These are phyloP conservation scores for Glycine tomentella DNA, from an alignment of 306 rosid species.

Conservation along the genomic window DNA sequence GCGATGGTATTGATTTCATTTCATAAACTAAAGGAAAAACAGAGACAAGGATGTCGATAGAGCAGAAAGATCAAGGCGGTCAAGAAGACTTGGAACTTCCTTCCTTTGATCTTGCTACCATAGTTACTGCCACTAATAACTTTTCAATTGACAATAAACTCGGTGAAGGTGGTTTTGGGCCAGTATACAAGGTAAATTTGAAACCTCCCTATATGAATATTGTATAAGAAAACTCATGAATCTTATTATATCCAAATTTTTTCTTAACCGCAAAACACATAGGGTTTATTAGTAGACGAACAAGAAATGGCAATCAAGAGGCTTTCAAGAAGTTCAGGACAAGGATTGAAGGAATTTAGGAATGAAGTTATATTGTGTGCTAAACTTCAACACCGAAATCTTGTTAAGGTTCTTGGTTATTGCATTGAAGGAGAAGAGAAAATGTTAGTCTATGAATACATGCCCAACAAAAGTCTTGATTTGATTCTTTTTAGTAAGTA, in stretches of 20 bases:
- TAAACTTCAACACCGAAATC: constrained; percentile 1
- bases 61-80: not conserved
- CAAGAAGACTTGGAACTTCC: constrained; percentile 21
- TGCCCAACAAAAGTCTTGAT: constrained; percentile 16
- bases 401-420: not conserved
- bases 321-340: not conserved
- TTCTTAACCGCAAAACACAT: not conserved
- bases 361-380: constrained; percentile 13
- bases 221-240: not conserved
- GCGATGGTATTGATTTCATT: not conserved
- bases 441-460: constrained; percentile 8
- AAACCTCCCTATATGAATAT: not conserved
- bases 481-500: not conserved
- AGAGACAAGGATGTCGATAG: not conserved
- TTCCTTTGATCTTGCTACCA: not conserved
- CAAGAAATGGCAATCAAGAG: constrained; percentile 8
- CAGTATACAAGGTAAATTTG: not conserved
- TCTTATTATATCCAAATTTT: not conserved
- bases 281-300: not conserved
- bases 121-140: not conserved
- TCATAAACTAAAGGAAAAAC: not conserved
- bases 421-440: not conserved
- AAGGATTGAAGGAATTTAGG: constrained; percentile 11
- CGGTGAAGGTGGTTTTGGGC: constrained; percentile 6
- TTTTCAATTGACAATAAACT: constrained; percentile 1